A percentile compares a stretch with the other conserved stretches of the same genome.
Evolutionary conservation across 2,329 filamentous ascomycete species (phyloP).

Genomic region (Volutella citrinella): DNA sequence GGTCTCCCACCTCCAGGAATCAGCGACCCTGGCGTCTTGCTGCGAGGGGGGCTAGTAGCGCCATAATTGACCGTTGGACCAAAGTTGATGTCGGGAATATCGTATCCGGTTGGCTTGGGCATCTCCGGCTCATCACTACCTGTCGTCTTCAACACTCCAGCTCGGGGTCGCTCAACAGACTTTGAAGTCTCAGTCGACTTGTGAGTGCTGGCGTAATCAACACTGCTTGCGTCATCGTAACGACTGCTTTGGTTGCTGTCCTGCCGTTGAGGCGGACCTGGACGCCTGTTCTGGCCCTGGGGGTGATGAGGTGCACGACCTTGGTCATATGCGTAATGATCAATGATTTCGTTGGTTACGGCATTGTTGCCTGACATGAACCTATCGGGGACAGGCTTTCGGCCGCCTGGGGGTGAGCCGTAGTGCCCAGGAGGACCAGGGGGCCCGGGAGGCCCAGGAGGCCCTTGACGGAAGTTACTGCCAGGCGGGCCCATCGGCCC

Average conservation of each 20-base stretch:
- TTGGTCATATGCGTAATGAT: constrained; percentile 34
- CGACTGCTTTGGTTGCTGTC: constrained; percentile 39
- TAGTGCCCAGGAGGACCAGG: constrained; percentile 24
- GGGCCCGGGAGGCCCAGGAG: constrained; percentile 15
- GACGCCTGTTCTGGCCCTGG: constrained; percentile 18
- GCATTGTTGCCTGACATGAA: constrained; percentile 17
- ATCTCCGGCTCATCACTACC: constrained; percentile 46
- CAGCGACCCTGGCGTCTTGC: constrained; percentile 25
- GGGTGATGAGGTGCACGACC: constrained; percentile 16
- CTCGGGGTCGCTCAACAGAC: constrained; percentile 65
- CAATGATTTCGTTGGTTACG: constrained; percentile 37
- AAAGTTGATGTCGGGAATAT: constrained; percentile 78
- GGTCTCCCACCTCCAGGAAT: constrained; percentile 19
- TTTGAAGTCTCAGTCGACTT: constrained; percentile 18
- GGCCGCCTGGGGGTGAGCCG: constrained; percentile 20
- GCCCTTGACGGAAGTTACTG: no score
- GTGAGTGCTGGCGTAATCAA: constrained; percentile 23
- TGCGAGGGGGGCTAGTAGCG: constrained; percentile 30
- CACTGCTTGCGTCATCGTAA: constrained; percentile 53
- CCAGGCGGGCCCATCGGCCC: constrained; percentile 23
- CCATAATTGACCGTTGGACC: constrained; percentile 74
- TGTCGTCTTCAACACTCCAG: constrained; percentile 77
- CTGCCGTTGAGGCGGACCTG: constrained; percentile 23
- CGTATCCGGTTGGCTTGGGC: constrained; percentile 36
- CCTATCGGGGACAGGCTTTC: constrained; percentile 29